A percentile compares a stretch with the other conserved stretches of the same genome.
These are phyloP conservation scores for Alternaria hordeiaustralica DNA, from an alignment of 2,329 filamentous ascomycete species.

Conservation along the genomic window DNA sequence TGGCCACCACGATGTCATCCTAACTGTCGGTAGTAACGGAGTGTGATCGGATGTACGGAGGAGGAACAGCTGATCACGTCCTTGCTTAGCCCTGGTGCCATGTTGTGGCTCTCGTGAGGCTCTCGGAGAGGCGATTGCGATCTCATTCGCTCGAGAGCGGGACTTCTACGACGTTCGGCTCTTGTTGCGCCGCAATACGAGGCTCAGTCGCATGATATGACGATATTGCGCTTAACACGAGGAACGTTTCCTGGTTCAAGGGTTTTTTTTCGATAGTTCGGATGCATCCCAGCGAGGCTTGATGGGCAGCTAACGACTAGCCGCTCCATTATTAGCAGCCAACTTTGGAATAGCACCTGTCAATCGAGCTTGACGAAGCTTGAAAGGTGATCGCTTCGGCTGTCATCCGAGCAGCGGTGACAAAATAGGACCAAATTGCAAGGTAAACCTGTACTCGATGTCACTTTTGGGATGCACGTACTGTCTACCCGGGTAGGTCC, in stretches of 20 bases:
- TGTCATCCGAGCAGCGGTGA: neutral
- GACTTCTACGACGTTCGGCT: neutral
- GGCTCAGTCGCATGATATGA: neutral
- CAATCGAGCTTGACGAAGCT: neutral
- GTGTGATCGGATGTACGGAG: neutral
- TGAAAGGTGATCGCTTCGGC: neutral
- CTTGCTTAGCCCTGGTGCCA: neutral
- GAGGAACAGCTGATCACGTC: neutral
- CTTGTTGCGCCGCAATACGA: conserved; percentile 1
- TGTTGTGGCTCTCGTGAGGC: neutral
- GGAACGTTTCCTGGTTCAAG: neutral
- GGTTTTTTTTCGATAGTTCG: neutral
- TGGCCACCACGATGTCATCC: neutral
- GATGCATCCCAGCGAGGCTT: neutral
- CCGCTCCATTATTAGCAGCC: neutral
- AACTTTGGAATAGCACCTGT: neutral
- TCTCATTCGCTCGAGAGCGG: neutral
- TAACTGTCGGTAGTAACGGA: neutral
- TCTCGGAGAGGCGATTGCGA: neutral
- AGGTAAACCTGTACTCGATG: neutral
- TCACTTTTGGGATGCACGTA: neutral
- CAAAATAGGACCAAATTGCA: neutral
- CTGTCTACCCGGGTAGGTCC: neutral
- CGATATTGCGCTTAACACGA: neutral
- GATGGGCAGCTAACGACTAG: neutral